Conservation (phyloP, 495 filamentous ascomycete species). For the Pseudoneurospora amorphoporcata region DNA sequence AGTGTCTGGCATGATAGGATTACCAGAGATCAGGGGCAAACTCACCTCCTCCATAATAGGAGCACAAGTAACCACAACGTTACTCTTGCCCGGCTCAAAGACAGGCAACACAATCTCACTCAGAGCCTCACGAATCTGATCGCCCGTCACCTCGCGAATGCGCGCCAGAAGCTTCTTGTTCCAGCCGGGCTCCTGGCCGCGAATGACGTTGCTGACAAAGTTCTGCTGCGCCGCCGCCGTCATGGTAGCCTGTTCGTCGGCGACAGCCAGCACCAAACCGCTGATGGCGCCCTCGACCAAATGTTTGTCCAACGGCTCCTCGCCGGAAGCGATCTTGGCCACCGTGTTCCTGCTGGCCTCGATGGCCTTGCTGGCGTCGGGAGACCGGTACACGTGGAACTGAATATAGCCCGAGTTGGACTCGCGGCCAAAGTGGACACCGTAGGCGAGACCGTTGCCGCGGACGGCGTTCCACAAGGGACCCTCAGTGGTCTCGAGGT, state of each 20-base stretch:
- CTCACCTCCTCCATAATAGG: constrained; percentile 74
- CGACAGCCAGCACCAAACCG: constrained; percentile 71
- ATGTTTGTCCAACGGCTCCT: constrained; percentile 60
- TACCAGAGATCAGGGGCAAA: constrained; percentile 3
- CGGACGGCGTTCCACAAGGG: constrained; percentile 89
- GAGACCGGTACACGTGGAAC: constrained; percentile 79
- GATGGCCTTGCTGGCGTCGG: constrained; percentile 82
- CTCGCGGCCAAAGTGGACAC: constrained; percentile 61
- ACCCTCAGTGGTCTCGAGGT: constrained; percentile 88
- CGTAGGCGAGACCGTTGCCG: constrained; percentile 86
- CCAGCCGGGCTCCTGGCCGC: constrained; percentile 68
- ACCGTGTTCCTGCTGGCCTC: constrained; percentile 64
- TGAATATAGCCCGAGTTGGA: constrained; percentile 69
- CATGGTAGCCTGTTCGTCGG: constrained; percentile 80
- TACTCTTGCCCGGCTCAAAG: constrained; percentile 65
- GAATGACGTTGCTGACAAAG: constrained; percentile 72
- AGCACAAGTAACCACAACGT: constrained; percentile 82
- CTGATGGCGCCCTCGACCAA: constrained; percentile 86
- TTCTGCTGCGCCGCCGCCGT: constrained; percentile 66
- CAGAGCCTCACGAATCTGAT: constrained; percentile 69
- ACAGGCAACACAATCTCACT: constrained; percentile 64
- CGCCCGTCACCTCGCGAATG: constrained; percentile 63
- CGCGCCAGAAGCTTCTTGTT: constrained; percentile 62
- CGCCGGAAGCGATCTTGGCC: constrained; percentile 36
- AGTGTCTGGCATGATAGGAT: constrained; percentile 10